Conservation (phyloP, 2,329 filamentous ascomycete species). For the Aureobasidium sp. region DNA sequence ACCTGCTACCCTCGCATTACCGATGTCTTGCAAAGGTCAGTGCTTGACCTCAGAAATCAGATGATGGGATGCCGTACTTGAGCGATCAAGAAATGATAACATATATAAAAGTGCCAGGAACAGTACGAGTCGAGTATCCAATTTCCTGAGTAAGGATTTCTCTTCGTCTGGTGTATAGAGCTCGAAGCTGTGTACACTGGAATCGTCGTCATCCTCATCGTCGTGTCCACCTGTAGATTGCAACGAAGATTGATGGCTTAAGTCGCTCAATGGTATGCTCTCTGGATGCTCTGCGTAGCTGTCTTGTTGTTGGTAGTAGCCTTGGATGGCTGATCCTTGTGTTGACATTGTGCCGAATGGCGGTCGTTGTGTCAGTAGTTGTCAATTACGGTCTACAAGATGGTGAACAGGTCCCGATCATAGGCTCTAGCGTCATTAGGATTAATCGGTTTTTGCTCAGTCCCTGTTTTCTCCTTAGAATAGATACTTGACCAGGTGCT, state of each 20-base stretch:
- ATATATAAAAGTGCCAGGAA: conserved; percentile 80
- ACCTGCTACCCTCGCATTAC: conserved; percentile 57
- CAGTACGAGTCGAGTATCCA: conserved; percentile 69
- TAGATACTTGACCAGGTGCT: not conserved
- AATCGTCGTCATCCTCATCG: not conserved
- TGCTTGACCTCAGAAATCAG: not conserved
- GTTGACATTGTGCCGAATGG: not conserved
- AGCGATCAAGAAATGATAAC: conserved; percentile 78
- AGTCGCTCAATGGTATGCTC: not conserved
- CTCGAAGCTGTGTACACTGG: conserved; percentile 22
- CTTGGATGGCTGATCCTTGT: not conserved
- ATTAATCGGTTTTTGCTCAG: not conserved
- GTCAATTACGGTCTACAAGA: not conserved
- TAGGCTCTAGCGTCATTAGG: too few species aligned
- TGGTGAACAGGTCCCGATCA: too few species aligned
- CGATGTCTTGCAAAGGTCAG: conserved; percentile 25
- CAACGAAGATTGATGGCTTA: not conserved
- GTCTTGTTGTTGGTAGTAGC: not conserved
- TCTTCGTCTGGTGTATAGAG: conserved; percentile 65
- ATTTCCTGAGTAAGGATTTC: conserved; percentile 57
- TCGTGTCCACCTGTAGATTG: not conserved
- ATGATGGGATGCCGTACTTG: conserved; percentile 51
- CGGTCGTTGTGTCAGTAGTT: not conserved
- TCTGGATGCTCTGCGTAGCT: not conserved
- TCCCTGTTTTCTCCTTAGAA: not conserved